A percentile compares a stretch with the other conserved stretches of the same genome.
Conservation (phyloP, 129 eudicot species). For the Smallanthus sonchifolius region DNA sequence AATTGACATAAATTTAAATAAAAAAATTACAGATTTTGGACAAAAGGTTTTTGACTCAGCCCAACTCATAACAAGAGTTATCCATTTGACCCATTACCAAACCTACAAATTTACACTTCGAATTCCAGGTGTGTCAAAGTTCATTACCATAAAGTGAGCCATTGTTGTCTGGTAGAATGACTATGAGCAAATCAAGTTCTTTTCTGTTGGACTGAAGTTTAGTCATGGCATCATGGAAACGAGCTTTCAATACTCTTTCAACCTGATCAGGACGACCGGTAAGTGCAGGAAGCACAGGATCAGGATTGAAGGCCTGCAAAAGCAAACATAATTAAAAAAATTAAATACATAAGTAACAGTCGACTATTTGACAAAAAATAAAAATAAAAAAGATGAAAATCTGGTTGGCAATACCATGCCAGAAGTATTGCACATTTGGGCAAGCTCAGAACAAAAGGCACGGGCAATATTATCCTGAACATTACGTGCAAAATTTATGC, state of each 20-base stretch:
- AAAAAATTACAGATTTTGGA: background rate
- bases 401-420: slow-evolving; percentile 68
- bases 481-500: slow-evolving; percentile 71
- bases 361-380: background rate
- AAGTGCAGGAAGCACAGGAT: slow-evolving; percentile 64
- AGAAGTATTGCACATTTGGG: slow-evolving; percentile 71
- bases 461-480: slow-evolving; percentile 67
- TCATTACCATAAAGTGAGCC: slow-evolving; percentile 82
- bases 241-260: slow-evolving; percentile 61
- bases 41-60: background rate
- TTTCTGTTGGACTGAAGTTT: slow-evolving; percentile 50
- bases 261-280: slow-evolving; percentile 82
- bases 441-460: slow-evolving; percentile 73
- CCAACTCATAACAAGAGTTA: background rate
- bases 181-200: slow-evolving; percentile 83
- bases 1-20: background rate
- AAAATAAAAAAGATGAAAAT: background rate
- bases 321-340: background rate
- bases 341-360: background rate
- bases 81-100: background rate
- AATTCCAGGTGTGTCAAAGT: background rate
- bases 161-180: slow-evolving; percentile 86
- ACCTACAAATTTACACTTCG: background rate
- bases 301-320: slow-evolving; percentile 55
- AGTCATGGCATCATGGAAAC: slow-evolving; percentile 67